Conservation (phyloP, 139 green algal genomes). For the Micractinium sp. region DNA sequence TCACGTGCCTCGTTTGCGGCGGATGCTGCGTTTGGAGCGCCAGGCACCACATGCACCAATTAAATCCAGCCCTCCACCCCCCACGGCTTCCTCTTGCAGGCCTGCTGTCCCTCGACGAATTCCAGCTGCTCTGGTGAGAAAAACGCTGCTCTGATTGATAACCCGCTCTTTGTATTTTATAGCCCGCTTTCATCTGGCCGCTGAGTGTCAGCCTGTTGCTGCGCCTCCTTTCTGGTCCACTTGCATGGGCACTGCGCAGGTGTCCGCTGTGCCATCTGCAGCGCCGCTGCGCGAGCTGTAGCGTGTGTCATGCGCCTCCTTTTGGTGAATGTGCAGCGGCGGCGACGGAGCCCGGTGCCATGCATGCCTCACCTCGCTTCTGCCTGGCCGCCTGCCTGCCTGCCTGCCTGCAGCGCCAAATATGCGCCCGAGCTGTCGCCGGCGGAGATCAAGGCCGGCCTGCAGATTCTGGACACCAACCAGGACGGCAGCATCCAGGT, state of each 20-base stretch:
- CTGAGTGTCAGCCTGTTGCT: not conserved
- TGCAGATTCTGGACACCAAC: constrained; percentile 72
- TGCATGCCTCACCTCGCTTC: not conserved
- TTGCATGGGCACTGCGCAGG: not conserved
- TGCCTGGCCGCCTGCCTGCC: not conserved
- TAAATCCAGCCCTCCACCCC: not conserved
- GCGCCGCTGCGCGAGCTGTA: too few relatives aligned
- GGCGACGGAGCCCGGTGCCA: too few relatives aligned
- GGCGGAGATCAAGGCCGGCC: constrained; percentile 63
- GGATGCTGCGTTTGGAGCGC: too few relatives aligned
- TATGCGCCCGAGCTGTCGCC: constrained; percentile 59
- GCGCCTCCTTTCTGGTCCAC: not conserved
- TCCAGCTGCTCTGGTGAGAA: constrained; percentile 16
- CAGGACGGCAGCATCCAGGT: constrained; percentile 66
- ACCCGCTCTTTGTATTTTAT: not conserved
- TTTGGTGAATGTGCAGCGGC: too few relatives aligned
- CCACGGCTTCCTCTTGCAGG: constrained; percentile 23
- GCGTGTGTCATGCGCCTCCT: too few relatives aligned
- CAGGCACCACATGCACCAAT: too few relatives aligned
- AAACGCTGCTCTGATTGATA: too few relatives aligned
- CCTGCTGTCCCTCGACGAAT: constrained; percentile 45
- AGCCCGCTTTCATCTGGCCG: too few relatives aligned
- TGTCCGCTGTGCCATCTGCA: too few relatives aligned
- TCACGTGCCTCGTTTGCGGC: too few relatives aligned
- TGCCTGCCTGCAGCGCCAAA: constrained; percentile 38